Percentiles rank a stretch among this genome's conserved stretches.
Evolutionary conservation across 176 grass and related monocot species (phyloP).

Genomic region (Miscanthus lutarioriparius): DNA sequence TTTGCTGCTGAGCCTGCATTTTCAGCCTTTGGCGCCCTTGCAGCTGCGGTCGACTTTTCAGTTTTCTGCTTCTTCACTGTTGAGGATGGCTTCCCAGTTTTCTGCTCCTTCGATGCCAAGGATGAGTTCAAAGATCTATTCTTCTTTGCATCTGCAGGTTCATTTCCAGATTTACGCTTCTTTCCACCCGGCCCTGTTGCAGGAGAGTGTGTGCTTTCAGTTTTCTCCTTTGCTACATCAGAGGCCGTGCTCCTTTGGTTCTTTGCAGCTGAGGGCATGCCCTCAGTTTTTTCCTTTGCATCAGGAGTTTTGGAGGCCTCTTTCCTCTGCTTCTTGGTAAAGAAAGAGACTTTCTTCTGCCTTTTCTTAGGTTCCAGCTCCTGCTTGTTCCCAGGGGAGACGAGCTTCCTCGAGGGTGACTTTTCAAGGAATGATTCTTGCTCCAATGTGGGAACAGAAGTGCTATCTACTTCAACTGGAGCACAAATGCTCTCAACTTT

Average conservation of each 20-base stretch:
- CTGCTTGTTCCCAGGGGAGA: slow-evolving; percentile 35
- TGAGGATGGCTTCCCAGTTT: slow-evolving; percentile 15
- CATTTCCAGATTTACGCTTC: slow-evolving; percentile 20
- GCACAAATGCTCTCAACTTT: background rate
- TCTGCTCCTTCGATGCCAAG: background rate
- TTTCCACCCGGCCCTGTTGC: background rate
- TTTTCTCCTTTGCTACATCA: background rate
- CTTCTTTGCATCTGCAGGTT: background rate
- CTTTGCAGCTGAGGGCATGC: background rate
- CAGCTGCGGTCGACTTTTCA: background rate
- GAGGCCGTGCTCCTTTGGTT: background rate
- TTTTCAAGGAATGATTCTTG: slow-evolving; percentile 37
- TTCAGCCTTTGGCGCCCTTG: background rate
- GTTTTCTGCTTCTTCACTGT: slow-evolving; percentile 15
- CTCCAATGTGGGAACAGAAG: background rate
- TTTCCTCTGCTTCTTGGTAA: slow-evolving; percentile 26
- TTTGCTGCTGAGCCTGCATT: slow-evolving; percentile 1
- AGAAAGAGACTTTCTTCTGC: background rate
- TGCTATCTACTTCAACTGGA: background rate
- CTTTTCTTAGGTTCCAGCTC: slow-evolving; percentile 16
- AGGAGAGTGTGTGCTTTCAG: background rate
- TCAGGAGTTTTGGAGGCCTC: background rate
- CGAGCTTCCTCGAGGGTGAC: slow-evolving; percentile 17
- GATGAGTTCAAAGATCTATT: background rate
- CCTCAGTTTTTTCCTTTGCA: slow-evolving; percentile 29